Base-by-base conservation (phyloP, 345 rosid species). In the Dovyalis caffra region DNA sequence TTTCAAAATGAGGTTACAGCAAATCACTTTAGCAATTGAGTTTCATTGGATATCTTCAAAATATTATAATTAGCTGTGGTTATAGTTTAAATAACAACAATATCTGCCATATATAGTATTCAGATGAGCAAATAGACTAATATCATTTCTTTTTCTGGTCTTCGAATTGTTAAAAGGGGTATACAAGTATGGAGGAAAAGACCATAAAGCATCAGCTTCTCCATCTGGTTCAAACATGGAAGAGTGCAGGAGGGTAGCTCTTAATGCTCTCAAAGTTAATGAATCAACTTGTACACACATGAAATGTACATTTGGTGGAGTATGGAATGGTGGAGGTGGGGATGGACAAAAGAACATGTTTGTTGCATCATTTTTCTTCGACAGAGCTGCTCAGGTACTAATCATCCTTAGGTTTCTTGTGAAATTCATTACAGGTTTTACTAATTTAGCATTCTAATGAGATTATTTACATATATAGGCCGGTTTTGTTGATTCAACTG, bases 311-410 rank as follows among this genome's bases (percentile, higher is more conserved):
- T 95, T 95, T 26, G 97, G 97, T 40, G 99, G 99, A 57, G 74
- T 95, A 57, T 95, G 99, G 99, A 95, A 93, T 75, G 99, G 99
- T 45, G 99, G 99, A 66, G 90, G 97, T n/a, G 98, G 99, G 66
- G 98, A 92, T 87, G 99, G 99, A 33, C 98, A 91, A 76, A 93
- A 88, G 85, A 87, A 91, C 77, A 78, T 95, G 74, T 93, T 95
- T 73, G 93, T 95, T 57, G 98, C 99, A 53, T 95, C 98, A 0
- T 95, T 95, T 79, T 95, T 95, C 91, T 95, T 85, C 43, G 99
- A 95, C 83, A 87, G 97, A 78, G 99, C 99, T 80, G 97, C 97
- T 57, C 91, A 93, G 99, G 99, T 95, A 87, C 49, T 66, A 33
- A 34, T 61, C 51, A 63, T 66, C 61, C 38, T 34, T 58, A 16